phyloP scores from a whole-genome alignment of 2,329 filamentous ascomycete genomes.

The Calonectria hawksworthii region DNA sequence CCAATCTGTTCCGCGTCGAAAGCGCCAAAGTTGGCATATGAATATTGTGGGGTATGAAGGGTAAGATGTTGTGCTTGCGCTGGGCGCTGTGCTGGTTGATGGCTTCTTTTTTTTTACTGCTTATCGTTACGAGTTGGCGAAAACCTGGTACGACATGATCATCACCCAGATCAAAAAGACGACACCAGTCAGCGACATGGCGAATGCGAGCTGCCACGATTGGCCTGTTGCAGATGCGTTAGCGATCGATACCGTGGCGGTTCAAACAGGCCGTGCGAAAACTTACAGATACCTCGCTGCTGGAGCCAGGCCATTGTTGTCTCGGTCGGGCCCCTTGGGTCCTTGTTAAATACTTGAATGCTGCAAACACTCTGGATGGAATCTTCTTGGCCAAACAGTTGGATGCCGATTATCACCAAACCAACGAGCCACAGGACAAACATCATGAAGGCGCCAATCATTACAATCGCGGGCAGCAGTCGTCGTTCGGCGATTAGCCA shows the following conservation, averaged over 20 bases:
- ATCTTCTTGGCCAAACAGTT: conserved; percentile 73
- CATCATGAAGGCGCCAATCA: conserved; percentile 75
- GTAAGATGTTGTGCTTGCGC: not conserved
- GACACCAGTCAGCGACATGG: conserved; percentile 71
- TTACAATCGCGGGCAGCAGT: conserved; percentile 72
- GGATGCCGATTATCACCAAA: conserved; percentile 71
- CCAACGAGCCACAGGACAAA: conserved; percentile 79
- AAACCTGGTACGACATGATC: conserved; percentile 77
- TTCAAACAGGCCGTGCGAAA: not conserved
- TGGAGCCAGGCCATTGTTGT: conserved; percentile 74
- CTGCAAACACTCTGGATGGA: conserved; percentile 73
- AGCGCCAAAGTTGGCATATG: not conserved
- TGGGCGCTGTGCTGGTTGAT: not conserved
- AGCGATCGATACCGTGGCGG: conserved; percentile 1
- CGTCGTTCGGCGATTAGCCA: conserved; percentile 73
- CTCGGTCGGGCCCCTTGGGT: conserved; percentile 64
- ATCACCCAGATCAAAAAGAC: conserved; percentile 78
- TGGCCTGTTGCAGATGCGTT: conserved; percentile 59
- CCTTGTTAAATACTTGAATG: conserved; percentile 66
- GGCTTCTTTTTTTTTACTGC: not conserved
- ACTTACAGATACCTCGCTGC: conserved; percentile 74
- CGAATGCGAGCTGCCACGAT: conserved; percentile 75
- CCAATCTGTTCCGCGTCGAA: not conserved
- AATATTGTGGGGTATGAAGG: not conserved
- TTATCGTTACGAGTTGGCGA: conserved; percentile 57